A percentile compares a stretch with the other conserved stretches of the same genome.
Evolutionary conservation across 2,329 filamentous ascomycete species (phyloP).

Genomic region (Xylariaceae sp.): DNA sequence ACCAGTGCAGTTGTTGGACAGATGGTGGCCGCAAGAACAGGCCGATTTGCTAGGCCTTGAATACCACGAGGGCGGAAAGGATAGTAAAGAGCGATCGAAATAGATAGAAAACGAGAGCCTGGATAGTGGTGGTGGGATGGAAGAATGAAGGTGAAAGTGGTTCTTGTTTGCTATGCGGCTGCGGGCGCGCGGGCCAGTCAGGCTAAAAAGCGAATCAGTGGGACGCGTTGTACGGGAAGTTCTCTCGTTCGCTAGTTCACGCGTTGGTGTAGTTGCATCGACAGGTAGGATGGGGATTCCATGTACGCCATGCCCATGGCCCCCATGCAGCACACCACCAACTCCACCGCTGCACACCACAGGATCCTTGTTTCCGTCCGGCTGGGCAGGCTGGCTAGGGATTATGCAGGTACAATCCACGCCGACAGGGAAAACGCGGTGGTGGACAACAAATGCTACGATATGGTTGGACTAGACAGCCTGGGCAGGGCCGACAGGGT

Average conservation of each 20-base stretch:
- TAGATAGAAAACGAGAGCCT: conserved; percentile 10
- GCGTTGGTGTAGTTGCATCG: conserved; percentile 24
- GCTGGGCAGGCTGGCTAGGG: conserved; percentile 23
- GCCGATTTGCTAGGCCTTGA: conserved; percentile 9
- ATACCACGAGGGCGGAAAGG: conserved; percentile 1
- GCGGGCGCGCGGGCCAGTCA: conserved; percentile 22
- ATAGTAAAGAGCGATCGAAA: neutral
- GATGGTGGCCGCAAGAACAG: conserved; percentile 18
- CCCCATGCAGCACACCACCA: conserved; percentile 14
- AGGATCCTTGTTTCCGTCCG: conserved; percentile 29
- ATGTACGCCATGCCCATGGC: conserved; percentile 1
- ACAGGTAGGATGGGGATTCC: conserved; percentile 10
- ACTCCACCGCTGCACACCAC: conserved; percentile 21
- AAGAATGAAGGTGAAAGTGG: conserved; percentile 6
- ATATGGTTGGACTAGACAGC: conserved; percentile 10
- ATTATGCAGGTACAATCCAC: conserved; percentile 21
- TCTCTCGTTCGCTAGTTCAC: conserved; percentile 19
- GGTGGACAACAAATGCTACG: conserved; percentile 8
- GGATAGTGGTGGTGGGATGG: conserved; percentile 10
- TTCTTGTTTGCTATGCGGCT: conserved; percentile 25
- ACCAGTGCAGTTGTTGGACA: conserved; percentile 20
- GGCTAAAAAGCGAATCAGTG: conserved; percentile 26
- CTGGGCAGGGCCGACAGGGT: conserved; percentile 4
- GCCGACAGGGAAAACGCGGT: conserved; percentile 9
- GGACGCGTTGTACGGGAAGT: conserved; percentile 23